phyloP scores from a whole-genome alignment of 495 filamentous ascomycete genomes.

The Podospora sp. region DNA sequence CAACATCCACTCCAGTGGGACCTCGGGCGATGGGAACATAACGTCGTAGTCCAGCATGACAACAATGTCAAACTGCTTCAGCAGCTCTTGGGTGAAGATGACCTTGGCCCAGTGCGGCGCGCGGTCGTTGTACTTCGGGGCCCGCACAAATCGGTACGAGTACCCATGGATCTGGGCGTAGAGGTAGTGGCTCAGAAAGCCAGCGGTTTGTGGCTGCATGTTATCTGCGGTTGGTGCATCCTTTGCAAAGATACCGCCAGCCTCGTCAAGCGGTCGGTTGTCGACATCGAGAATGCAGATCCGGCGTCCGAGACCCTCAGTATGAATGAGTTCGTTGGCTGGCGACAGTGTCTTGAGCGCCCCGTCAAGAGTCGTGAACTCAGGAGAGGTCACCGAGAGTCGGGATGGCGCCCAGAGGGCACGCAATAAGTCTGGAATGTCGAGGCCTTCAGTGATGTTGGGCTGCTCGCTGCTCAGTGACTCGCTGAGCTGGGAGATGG shows the following conservation, averaged over 20 bases:
- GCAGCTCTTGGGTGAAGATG: constrained; percentile 46
- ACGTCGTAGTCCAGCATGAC: constrained; percentile 56
- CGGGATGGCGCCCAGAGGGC: constrained; percentile 32
- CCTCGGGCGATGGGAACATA: constrained; percentile 50
- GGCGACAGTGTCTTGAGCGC: constrained; percentile 30
- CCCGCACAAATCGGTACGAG: constrained; percentile 54
- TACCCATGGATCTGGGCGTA: constrained; percentile 56
- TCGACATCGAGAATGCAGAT: constrained; percentile 48
- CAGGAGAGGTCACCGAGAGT: constrained; percentile 31
- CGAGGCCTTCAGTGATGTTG: constrained; percentile 12
- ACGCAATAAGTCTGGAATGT: constrained; percentile 29
- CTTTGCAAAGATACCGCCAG: constrained; percentile 35
- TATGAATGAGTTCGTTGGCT: constrained; percentile 26
- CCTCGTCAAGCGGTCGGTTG: constrained; percentile 36
- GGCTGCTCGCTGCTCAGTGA: too few relatives aligned
- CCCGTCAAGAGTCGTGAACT: constrained; percentile 31
- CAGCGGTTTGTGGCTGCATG: constrained; percentile 31
- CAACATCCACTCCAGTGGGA: constrained; percentile 57
- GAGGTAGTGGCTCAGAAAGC: constrained; percentile 46
- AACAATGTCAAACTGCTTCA: constrained; percentile 51
- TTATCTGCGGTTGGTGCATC: constrained; percentile 27
- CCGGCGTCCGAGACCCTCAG: constrained; percentile 34
- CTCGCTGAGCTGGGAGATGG: background rate
- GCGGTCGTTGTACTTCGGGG: constrained; percentile 37
- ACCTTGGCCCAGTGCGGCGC: constrained; percentile 55